phyloP scores from a whole-genome alignment of 306 rosid genomes.

The Trifolium repens region DNA sequence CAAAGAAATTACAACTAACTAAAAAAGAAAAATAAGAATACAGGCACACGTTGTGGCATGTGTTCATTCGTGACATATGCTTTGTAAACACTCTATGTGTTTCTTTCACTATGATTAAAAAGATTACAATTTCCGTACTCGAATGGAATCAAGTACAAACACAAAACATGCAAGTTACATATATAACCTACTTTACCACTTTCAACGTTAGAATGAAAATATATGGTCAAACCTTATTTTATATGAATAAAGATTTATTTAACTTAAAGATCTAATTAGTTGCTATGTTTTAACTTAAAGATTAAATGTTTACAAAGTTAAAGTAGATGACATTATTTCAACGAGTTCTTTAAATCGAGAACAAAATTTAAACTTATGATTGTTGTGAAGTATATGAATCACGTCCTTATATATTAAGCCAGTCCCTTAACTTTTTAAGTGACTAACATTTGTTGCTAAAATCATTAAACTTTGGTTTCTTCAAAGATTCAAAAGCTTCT shows the following conservation, averaged over 20 bases:
- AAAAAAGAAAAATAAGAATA: constrained; percentile 25
- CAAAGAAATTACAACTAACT: constrained; percentile 27
- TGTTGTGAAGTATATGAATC: no score
- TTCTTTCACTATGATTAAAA: constrained; percentile 17
- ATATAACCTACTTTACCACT: neutral
- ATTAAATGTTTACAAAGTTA: no score
- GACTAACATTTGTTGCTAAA: no score
- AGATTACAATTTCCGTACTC: constrained; percentile 46
- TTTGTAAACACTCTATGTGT: constrained; percentile 32
- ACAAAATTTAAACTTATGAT: no score
- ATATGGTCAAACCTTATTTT: constrained; percentile 28
- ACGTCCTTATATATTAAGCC: no score
- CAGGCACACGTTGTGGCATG: constrained; percentile 51
- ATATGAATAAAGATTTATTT: no score
- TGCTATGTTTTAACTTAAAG: no score
- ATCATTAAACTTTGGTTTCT: neutral
- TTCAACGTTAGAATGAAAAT: constrained; percentile 38
- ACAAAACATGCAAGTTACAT: neutral
- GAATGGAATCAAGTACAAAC: neutral
- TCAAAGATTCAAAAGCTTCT: neutral
- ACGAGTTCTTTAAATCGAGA: no score
- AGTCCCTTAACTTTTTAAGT: no score
- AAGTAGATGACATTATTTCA: no score
- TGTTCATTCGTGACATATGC: constrained; percentile 36
- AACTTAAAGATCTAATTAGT: no score